Percentiles rank a stretch among this genome's conserved stretches.
phyloP scores from a whole-genome alignment of 805 yeast species.

The Nakazawaea molendinolei region DNA sequence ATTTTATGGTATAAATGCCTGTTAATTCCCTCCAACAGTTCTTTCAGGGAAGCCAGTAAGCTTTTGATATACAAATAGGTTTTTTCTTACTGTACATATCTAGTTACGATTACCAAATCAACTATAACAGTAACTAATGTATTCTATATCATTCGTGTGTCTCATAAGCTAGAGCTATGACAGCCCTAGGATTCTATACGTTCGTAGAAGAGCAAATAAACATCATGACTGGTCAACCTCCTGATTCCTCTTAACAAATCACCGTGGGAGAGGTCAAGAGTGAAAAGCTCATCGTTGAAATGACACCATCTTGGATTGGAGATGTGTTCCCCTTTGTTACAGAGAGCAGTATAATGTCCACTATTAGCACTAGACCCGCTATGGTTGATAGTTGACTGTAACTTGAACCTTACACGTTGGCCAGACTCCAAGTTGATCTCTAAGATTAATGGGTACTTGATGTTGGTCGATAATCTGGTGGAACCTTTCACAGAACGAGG shows the following conservation, averaged over 20 bases:
- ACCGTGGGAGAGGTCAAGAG: conserved; percentile 40
- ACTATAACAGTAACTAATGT: no score
- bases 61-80: no score
- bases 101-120: no score
- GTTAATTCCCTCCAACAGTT: no score
- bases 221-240: conserved; percentile 47
- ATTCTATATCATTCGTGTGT: no score
- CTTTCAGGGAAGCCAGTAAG: no score
- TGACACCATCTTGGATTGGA: conserved; percentile 58
- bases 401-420: conserved; percentile 36
- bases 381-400: conserved; percentile 65
- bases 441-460: conserved; percentile 50
- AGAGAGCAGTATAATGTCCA: conserved; percentile 72
- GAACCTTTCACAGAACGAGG: conserved; percentile 24
- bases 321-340: conserved; percentile 37
- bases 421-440: conserved; percentile 35
- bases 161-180: no score
- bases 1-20: no score
- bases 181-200: conserved; percentile 1
- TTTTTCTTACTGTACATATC: no score
- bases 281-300: conserved; percentile 65
- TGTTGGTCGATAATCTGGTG: conserved; percentile 22
- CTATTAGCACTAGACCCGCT: conserved; percentile 55
- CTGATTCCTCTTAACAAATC: conserved; percentile 30
- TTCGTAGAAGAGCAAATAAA: conserved; percentile 63